phyloP scores from a whole-genome alignment of 371 early-diverging fungal species.

The Haplosporangium sp. region DNA sequence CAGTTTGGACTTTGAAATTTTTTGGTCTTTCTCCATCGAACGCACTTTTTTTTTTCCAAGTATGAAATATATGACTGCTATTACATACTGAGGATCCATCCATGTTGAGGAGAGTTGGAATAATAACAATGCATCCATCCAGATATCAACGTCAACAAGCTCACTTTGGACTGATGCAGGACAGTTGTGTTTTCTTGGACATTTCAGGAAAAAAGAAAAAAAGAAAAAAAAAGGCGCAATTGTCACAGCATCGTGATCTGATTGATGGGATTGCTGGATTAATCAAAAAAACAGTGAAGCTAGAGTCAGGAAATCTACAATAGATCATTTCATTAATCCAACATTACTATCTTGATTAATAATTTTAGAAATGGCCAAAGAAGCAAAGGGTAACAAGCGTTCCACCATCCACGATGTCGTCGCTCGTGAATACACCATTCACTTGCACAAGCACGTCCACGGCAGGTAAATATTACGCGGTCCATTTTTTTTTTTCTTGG shows the following conservation, averaged over 20 bases:
- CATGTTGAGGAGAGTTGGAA: not conserved
- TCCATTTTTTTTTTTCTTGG: not conserved
- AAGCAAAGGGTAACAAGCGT: constrained; percentile 69
- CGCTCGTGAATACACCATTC: constrained; percentile 96
- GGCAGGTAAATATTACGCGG: constrained; percentile 63
- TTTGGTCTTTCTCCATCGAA: constrained; percentile 25
- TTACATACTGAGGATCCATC: not conserved
- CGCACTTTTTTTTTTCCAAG: constrained; percentile 15
- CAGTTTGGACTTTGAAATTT: too few species aligned
- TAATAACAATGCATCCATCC: constrained; percentile 4
- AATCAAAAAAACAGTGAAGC: too few species aligned
- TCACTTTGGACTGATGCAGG: not conserved
- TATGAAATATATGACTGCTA: constrained; percentile 6
- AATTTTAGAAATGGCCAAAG: constrained; percentile 64
- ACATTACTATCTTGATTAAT: not conserved
- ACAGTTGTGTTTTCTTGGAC: too few species aligned
- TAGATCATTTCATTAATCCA: not conserved
- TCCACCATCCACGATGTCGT: constrained; percentile 78
- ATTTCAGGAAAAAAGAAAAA: too few species aligned
- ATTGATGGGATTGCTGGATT: too few species aligned
- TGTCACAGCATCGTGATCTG: too few species aligned
- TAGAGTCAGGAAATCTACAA: too few species aligned
- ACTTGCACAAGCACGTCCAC: constrained; percentile 93
- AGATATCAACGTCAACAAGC: not conserved
- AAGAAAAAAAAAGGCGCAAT: not conserved